A percentile compares a stretch with the other conserved stretches of the same genome.
These are phyloP conservation scores for Phytophthora uliginosa DNA, from an alignment of 352 stramenopile genomes.

Conservation along the genomic window DNA sequence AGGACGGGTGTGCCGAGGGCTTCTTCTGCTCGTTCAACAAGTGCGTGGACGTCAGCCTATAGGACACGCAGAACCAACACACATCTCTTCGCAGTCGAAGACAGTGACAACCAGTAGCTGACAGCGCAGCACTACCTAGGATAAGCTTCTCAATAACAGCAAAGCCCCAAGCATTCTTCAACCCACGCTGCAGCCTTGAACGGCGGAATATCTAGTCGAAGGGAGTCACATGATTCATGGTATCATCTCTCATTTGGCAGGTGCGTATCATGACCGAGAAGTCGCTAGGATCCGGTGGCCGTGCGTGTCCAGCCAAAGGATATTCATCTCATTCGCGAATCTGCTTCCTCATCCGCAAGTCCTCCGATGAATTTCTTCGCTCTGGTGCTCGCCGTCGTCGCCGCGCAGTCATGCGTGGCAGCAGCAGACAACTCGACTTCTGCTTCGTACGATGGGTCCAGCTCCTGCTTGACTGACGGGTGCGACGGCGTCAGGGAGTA, in stretches of 20 bases:
- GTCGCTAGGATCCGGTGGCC: background rate
- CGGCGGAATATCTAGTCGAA: background rate
- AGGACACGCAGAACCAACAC: slow-evolving; percentile 1
- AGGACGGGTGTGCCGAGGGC: slow-evolving; percentile 31
- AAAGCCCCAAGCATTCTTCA: background rate
- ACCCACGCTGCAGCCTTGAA: background rate
- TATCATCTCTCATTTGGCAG: background rate
- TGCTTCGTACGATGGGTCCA: background rate
- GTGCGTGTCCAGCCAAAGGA: background rate
- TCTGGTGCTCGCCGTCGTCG: slow-evolving; percentile 12
- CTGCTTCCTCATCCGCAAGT: slow-evolving; percentile 1
- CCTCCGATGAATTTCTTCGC: slow-evolving; percentile 22
- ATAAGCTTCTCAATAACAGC: background rate
- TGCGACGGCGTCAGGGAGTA: slow-evolving; percentile 40
- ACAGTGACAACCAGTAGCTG: background rate
- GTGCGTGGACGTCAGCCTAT: slow-evolving; percentile 28
- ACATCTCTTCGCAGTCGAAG: background rate
- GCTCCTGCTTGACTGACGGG: slow-evolving; percentile 22
- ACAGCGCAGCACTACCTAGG: background rate
- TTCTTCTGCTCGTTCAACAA: slow-evolving; percentile 42
- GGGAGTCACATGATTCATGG: background rate
- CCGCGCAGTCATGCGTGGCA: slow-evolving; percentile 2
- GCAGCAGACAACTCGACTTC: background rate
- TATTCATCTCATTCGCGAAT: slow-evolving; percentile 7
- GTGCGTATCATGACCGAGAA: slow-evolving; percentile 4